These are phyloP conservation scores for Salvia splendens DNA, from an alignment of 257 asterid species.

Conservation along the genomic window DNA sequence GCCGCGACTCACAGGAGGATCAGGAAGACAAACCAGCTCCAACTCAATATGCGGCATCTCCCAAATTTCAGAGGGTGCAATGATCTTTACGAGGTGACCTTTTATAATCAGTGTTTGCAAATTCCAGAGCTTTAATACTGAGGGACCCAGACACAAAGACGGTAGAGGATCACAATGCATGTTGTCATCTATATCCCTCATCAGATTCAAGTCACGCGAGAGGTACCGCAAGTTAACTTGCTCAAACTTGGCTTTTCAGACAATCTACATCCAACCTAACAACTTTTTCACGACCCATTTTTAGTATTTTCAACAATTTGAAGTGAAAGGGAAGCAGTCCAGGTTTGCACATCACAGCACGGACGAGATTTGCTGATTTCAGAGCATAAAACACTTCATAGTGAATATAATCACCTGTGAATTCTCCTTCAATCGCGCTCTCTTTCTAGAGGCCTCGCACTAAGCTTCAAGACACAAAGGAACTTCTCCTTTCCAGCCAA, in stretches of 20 bases:
- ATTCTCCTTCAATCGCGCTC: background rate
- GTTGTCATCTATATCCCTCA: too few relatives aligned
- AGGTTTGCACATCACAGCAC: background rate
- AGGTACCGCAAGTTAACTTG: conserved; percentile 26
- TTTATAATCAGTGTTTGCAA: conserved; percentile 10
- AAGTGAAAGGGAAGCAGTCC: background rate
- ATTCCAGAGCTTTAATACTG: conserved; percentile 16
- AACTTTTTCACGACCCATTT: background rate
- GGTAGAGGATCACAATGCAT: background rate
- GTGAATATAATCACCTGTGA: background rate
- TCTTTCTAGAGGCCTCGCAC: background rate
- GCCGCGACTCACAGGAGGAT: background rate
- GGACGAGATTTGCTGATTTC: background rate
- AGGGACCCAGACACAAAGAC: background rate
- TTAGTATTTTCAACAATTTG: conserved; percentile 8
- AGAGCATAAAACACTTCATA: background rate
- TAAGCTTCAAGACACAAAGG: background rate
- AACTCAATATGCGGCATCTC: background rate
- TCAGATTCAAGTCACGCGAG: background rate
- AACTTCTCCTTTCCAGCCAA: background rate
- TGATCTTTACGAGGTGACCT: background rate
- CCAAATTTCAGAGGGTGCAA: background rate
- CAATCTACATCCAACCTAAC: background rate
- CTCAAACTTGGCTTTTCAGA: background rate
- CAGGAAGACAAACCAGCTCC: background rate